phyloP scores from a whole-genome alignment of 1,284 basidiomycete genomes.

The Heterobasidion irregulare region DNA sequence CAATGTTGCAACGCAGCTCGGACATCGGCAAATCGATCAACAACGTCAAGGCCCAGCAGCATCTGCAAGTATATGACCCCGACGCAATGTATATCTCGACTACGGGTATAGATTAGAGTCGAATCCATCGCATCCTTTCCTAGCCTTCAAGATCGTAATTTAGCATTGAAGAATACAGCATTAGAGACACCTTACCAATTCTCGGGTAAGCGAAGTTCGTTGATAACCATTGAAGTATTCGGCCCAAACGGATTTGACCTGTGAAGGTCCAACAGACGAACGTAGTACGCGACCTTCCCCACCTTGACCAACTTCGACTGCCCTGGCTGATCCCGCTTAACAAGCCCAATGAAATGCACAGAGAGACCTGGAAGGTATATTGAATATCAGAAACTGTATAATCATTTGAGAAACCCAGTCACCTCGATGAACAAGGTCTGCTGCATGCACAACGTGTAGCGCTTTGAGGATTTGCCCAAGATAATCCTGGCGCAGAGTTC shows the following conservation, averaged over 20 bases:
- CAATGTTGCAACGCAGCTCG: conserved; percentile 19
- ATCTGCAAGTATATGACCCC: conserved; percentile 72
- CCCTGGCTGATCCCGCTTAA: conserved; percentile 35
- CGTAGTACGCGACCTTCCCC: conserved; percentile 53
- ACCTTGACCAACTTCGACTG: conserved; percentile 58
- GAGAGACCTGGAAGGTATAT: conserved; percentile 27
- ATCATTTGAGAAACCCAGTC: background rate
- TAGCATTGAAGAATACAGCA: background rate
- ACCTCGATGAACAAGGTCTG: conserved; percentile 54
- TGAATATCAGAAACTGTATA: background rate
- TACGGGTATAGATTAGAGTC: conserved; percentile 57
- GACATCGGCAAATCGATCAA: conserved; percentile 30
- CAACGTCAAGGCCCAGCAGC: conserved; percentile 63
- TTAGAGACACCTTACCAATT: conserved; percentile 37
- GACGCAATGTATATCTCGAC: conserved; percentile 67
- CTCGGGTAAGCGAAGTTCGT: conserved; percentile 43
- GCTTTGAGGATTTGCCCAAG: conserved; percentile 60
- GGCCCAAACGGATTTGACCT: conserved; percentile 62
- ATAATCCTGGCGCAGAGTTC: conserved; percentile 43
- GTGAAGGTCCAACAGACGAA: conserved; percentile 60
- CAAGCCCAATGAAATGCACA: conserved; percentile 49
- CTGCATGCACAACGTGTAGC: conserved; percentile 54
- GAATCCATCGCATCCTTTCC: conserved; percentile 66
- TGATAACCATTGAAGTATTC: conserved; percentile 25
- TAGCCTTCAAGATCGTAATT: conserved; percentile 31